These are phyloP conservation scores for Dothidotthia symphoricarpi DNA, from an alignment of 2,329 filamentous ascomycete genomes.

Conservation along the genomic window DNA sequence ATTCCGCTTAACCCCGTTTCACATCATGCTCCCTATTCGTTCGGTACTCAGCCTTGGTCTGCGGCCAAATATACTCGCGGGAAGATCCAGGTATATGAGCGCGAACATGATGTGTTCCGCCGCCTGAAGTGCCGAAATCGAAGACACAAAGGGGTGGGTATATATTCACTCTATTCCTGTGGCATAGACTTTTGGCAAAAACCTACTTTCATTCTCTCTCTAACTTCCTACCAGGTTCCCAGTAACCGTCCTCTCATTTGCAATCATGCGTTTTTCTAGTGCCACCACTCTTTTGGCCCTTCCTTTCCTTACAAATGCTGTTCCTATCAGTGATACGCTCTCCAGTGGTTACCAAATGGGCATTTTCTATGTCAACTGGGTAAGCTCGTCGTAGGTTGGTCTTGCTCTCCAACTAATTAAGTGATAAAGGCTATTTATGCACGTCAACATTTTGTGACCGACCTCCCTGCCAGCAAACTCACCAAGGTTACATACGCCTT, in stretches of 20 bases:
- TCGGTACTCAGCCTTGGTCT: no score
- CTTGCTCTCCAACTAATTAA: background rate
- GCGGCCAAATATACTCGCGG: no score
- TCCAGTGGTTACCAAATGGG: conserved; percentile 57
- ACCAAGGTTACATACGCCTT: conserved; percentile 90
- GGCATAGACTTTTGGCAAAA: background rate
- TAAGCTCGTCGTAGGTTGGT: conserved; percentile 4
- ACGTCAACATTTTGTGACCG: conserved; percentile 76
- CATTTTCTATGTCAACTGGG: conserved; percentile 71
- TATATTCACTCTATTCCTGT: background rate
- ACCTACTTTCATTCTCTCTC: conserved; percentile 7
- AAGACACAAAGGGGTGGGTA: no score
- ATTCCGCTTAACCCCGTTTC: no score
- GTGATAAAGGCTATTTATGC: conserved; percentile 70
- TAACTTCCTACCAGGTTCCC: conserved; percentile 5
- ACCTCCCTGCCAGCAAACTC: conserved; percentile 75
- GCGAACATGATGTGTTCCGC: conserved; percentile 2
- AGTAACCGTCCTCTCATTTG: conserved; percentile 25
- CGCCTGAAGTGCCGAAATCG: conserved; percentile 5
- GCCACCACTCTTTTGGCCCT: conserved; percentile 20
- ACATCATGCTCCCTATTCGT: no score
- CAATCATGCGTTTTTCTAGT: conserved; percentile 19
- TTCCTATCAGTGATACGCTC: conserved; percentile 6
- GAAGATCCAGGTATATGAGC: no score
- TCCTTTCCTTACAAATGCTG: conserved; percentile 17